A percentile compares a stretch with the other conserved stretches of the same genome.
Evolutionary conservation across 2,329 filamentous ascomycete genomes (phyloP).

Genomic region (Talaromyces sp.): DNA sequence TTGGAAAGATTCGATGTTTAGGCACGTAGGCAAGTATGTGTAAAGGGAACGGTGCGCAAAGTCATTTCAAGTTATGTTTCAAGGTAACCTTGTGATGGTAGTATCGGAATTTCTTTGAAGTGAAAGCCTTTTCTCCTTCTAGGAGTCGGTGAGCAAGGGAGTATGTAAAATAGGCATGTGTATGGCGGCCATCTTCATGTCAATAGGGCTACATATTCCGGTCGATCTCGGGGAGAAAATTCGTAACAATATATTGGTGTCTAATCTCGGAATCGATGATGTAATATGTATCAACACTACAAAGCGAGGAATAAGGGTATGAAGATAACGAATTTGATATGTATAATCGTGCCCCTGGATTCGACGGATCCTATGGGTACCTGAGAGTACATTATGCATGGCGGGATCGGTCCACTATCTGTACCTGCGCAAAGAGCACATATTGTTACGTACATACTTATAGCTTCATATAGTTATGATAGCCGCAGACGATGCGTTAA

Average conservation of each 20-base stretch:
- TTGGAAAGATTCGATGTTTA: neutral
- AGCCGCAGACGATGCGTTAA: neutral
- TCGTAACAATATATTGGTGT: neutral
- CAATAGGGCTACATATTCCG: neutral
- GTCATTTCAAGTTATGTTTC: neutral
- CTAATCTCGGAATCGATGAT: neutral
- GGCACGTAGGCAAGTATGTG: neutral
- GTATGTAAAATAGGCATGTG: neutral
- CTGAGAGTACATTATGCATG: neutral
- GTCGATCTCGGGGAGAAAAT: neutral
- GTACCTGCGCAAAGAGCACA: neutral
- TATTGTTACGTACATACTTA: neutral
- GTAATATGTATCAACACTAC: too few relatives aligned
- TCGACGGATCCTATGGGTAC: neutral
- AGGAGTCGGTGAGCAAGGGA: neutral
- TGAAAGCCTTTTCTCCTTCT: neutral
- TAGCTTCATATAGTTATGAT: neutral
- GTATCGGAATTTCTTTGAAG: neutral
- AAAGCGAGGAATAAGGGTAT: neutral
- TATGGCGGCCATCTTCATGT: neutral
- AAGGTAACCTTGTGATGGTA: neutral
- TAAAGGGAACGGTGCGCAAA: neutral
- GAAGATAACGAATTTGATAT: neutral
- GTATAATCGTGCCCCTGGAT: neutral
- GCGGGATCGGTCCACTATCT: neutral